A percentile compares a stretch with the other conserved stretches of the same genome.
phyloP scores from a whole-genome alignment of 2,329 filamentous ascomycete species.

The Pseudogymnoascus verrucosus region DNA sequence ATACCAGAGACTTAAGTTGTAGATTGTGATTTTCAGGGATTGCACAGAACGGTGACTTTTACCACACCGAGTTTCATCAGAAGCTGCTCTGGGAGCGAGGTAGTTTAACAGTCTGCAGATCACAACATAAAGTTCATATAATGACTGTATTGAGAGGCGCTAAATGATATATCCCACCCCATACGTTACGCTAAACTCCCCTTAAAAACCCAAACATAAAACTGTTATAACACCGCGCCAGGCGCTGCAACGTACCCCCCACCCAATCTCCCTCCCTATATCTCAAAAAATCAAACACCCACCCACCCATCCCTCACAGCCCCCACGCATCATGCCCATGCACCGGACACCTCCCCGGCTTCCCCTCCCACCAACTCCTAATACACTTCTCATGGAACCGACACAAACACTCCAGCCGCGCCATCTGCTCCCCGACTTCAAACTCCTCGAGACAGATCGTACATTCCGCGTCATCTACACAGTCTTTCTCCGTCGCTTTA shows the following conservation, averaged over 20 bases:
- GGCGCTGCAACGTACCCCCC: not conserved
- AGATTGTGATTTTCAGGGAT: not conserved
- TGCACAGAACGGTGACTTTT: not conserved
- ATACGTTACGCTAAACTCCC: not conserved
- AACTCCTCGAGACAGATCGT: conserved; percentile 63
- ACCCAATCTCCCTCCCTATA: not conserved
- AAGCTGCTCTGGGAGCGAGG: not conserved
- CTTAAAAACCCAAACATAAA: too few species aligned
- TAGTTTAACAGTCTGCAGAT: too few species aligned
- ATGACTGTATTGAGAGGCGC: not conserved
- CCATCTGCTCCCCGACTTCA: conserved; percentile 53
- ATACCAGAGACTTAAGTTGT: not conserved
- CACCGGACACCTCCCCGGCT: conserved; percentile 56
- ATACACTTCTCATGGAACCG: conserved; percentile 56
- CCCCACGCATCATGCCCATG: conserved; percentile 43
- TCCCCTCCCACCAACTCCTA: conserved; percentile 52
- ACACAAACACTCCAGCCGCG: conserved; percentile 58
- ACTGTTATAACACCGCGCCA: not conserved
- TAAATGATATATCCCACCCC: not conserved
- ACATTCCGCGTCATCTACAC: conserved; percentile 58
- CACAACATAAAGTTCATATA: not conserved
- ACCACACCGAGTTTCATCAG: not conserved
- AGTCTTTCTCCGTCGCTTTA: conserved; percentile 58
- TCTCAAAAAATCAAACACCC: not conserved
- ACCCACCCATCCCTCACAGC: not conserved